These are phyloP conservation scores for Gyromitra esculenta DNA, from an alignment of 2,329 filamentous ascomycete genomes.

Conservation along the genomic window DNA sequence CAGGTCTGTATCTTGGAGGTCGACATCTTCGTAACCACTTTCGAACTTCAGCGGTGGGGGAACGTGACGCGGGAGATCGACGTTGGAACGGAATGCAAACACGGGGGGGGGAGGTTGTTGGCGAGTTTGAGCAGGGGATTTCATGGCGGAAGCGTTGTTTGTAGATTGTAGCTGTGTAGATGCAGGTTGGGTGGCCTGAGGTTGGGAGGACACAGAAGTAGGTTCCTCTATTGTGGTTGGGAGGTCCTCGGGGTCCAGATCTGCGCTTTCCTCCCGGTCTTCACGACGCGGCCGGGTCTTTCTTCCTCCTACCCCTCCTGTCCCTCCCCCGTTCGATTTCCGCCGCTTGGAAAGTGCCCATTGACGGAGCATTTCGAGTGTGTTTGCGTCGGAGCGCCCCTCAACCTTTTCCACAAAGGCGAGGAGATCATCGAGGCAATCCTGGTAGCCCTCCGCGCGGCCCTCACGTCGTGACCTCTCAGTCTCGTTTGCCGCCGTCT, in stretches of 20 bases:
- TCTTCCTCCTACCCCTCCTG: conserved; percentile 21
- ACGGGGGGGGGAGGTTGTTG: conserved; percentile 29
- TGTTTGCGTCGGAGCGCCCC: conserved; percentile 56
- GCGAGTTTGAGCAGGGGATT: conserved; percentile 27
- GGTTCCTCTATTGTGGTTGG: conserved; percentile 25
- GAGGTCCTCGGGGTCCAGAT: conserved; percentile 38
- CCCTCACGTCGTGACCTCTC: conserved; percentile 63
- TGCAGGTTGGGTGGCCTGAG: conserved; percentile 19
- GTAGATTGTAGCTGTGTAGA: conserved; percentile 24
- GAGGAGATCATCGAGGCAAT: conserved; percentile 91
- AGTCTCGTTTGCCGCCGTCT: conserved; percentile 82
- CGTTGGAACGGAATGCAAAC: conserved; percentile 51
- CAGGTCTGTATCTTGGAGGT: conserved; percentile 43
- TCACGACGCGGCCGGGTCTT: conserved; percentile 34
- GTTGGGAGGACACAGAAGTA: background rate
- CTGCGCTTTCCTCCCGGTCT: conserved; percentile 33
- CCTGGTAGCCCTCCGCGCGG: conserved; percentile 85
- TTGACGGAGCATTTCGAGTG: conserved; percentile 65
- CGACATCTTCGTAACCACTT: conserved; percentile 48
- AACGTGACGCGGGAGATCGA: conserved; percentile 51
- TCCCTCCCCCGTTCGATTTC: conserved; percentile 28
- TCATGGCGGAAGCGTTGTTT: conserved; percentile 14
- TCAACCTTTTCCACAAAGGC: conserved; percentile 80
- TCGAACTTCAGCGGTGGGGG: conserved; percentile 38
- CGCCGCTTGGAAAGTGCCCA: conserved; percentile 63